Percentiles rank a stretch among this genome's conserved stretches.
Evolutionary conservation across 768 basidiomycete species (phyloP).

Genomic region (Nidula microcarpa): DNA sequence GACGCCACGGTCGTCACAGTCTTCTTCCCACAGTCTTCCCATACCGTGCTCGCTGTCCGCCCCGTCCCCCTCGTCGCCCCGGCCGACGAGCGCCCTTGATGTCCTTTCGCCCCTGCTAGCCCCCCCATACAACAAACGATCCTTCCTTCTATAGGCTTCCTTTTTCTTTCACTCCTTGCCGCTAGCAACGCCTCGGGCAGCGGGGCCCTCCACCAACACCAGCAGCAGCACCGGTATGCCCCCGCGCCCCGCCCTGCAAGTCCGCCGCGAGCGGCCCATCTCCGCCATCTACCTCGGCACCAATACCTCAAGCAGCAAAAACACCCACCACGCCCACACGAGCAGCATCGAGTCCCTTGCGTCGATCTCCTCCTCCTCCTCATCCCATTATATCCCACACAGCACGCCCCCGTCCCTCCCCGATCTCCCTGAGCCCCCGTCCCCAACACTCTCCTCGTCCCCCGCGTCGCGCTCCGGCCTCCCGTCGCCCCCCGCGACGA

Average conservation of each 20-base stretch:
- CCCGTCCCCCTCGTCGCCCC: background rate
- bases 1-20: background rate
- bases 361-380: slow-evolving; percentile 16
- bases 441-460: slow-evolving; percentile 40
- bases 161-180: too few relatives aligned
- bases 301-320: background rate
- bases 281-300: slow-evolving; percentile 42
- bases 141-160: too few relatives aligned
- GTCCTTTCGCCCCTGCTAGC: background rate
- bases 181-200: too few relatives aligned
- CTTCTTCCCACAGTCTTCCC: background rate
- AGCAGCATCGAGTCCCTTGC: slow-evolving; percentile 8
- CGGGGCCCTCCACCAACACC: too few relatives aligned
- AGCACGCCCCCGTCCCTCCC: slow-evolving; percentile 43
- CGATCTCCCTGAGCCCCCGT: slow-evolving; percentile 71
- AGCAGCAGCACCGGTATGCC: slow-evolving; percentile 22
- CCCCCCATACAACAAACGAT: background rate
- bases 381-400: slow-evolving; percentile 16
- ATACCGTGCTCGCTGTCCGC: background rate
- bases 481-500: slow-evolving; percentile 82
- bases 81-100: background rate
- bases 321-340: too few relatives aligned
- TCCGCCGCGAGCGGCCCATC: slow-evolving; percentile 29
- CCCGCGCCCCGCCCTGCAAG: slow-evolving; percentile 26
- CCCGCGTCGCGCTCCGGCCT: slow-evolving; percentile 58